Percentiles rank a stretch among this genome's conserved stretches.
Conservation (phyloP, 2,329 filamentous ascomycete genomes). For the Xylaria arbuscula region DNA sequence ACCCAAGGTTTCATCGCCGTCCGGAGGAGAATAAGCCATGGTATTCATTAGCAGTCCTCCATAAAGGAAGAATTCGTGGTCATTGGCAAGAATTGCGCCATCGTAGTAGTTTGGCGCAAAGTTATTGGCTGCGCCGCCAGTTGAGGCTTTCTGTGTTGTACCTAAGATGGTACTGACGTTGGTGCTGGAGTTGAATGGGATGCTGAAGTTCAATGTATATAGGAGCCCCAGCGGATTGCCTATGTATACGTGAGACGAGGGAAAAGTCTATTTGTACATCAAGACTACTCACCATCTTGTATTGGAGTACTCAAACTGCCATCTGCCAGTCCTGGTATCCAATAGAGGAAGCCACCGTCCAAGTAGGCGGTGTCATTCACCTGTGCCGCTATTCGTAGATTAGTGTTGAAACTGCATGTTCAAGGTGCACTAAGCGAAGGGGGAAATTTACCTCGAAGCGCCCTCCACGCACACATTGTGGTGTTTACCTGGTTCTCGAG, state of each 20-base stretch:
- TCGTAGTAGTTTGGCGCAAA: constrained; percentile 68
- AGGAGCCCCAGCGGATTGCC: constrained; percentile 65
- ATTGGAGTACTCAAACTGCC: constrained; percentile 50
- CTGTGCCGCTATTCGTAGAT: constrained; percentile 52
- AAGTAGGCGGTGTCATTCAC: constrained; percentile 70
- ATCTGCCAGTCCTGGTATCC: constrained; percentile 62
- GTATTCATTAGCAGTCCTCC: constrained; percentile 64
- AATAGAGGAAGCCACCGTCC: constrained; percentile 69
- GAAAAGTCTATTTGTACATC: not conserved
- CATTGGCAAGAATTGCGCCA: constrained; percentile 73
- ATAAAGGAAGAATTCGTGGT: constrained; percentile 71
- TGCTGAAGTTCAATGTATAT: constrained; percentile 68
- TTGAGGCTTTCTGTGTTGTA: constrained; percentile 59
- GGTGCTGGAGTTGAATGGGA: constrained; percentile 62
- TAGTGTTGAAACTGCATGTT: constrained; percentile 36
- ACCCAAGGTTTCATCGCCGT: constrained; percentile 56
- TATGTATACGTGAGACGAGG: constrained; percentile 47
- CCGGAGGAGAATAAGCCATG: constrained; percentile 53
- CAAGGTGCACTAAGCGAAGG: not conserved
- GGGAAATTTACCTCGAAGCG: constrained; percentile 51
- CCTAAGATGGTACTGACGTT: constrained; percentile 67
- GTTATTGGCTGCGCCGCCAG: constrained; percentile 60
- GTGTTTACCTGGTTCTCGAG: constrained; percentile 63
- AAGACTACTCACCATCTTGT: constrained; percentile 56
- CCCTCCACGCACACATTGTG: constrained; percentile 68